Evolutionary conservation across 2,329 filamentous ascomycete species (phyloP).

Genomic region (Neonectria neomacrospora): DNA sequence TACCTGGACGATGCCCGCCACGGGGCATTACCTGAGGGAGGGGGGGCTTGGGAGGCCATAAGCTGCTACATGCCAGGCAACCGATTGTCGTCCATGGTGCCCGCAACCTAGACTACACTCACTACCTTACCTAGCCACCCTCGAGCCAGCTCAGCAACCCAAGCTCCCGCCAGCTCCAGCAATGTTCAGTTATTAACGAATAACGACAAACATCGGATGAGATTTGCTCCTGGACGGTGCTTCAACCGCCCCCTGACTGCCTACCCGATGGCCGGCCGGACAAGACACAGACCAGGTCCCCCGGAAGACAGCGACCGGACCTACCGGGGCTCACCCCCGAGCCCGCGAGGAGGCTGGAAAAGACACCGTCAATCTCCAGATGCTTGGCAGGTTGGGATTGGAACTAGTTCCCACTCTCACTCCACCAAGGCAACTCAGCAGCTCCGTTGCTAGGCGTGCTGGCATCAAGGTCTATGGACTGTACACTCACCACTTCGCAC

Average conservation of each 20-base stretch:
- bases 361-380: constrained; percentile 38
- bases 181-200: constrained; percentile 4
- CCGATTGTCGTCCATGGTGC: constrained; percentile 12
- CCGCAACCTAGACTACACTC: neutral
- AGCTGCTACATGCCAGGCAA: constrained; percentile 14
- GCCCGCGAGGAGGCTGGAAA: constrained; percentile 39
- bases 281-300: constrained; percentile 19
- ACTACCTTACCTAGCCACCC: constrained; percentile 7
- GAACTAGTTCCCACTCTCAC: constrained; percentile 29
- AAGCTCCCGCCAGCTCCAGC: constrained; percentile 7
- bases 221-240: constrained; percentile 21
- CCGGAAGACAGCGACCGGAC: constrained; percentile 21
- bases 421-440: constrained; percentile 16
- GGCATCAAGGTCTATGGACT: constrained; percentile 2
- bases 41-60: neutral
- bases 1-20: constrained; percentile 32
- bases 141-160: constrained; percentile 2
- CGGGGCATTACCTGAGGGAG: constrained; percentile 7
- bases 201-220: constrained; percentile 16
- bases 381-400: constrained; percentile 39
- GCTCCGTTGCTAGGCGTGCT: constrained; percentile 7
- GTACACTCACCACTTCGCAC: constrained; percentile 1
- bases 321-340: constrained; percentile 28
- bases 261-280: constrained; percentile 10
- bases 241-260: constrained; percentile 22